phyloP scores from a whole-genome alignment of 305 asterid genomes.

The Plantago coronopus region DNA sequence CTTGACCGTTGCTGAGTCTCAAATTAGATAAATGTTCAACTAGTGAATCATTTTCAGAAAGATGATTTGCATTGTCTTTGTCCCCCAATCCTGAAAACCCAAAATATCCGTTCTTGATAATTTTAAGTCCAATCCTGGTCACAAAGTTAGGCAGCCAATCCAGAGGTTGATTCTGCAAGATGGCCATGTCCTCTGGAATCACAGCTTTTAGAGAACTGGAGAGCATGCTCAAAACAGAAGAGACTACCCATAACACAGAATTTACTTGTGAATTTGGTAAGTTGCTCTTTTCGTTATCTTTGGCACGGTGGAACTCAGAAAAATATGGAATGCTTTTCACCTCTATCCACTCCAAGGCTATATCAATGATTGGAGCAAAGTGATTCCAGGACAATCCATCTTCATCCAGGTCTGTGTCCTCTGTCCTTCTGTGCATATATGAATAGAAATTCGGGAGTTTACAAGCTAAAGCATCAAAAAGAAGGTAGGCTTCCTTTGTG shows the following conservation, averaged over 20 bases:
- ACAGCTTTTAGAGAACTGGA: constrained; percentile 64
- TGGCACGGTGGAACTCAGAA: constrained; percentile 33
- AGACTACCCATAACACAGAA: constrained; percentile 64
- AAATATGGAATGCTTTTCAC: constrained; percentile 40
- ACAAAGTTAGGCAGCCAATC: constrained; percentile 92
- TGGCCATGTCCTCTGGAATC: constrained; percentile 43
- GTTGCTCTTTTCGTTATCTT: constrained; percentile 25
- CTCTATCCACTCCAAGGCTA: constrained; percentile 64
- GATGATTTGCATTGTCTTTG: constrained; percentile 7
- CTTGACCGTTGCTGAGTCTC: constrained; percentile 42
- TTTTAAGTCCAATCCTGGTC: constrained; percentile 64
- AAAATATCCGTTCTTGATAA: constrained; percentile 52
- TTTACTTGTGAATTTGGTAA: constrained; percentile 40
- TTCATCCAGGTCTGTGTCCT: constrained; percentile 32
- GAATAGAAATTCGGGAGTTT: constrained; percentile 72
- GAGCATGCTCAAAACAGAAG: constrained; percentile 72
- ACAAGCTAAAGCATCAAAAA: constrained; percentile 60
- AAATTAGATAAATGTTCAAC: constrained; percentile 47
- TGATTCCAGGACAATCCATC: constrained; percentile 71
- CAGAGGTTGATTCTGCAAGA: constrained; percentile 33
- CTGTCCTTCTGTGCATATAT: constrained; percentile 27
- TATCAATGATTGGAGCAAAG: constrained; percentile 63
- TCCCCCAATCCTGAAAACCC: constrained; percentile 35
- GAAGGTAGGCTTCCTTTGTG: constrained; percentile 71
- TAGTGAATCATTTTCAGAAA: constrained; percentile 41